Percentiles rank a stretch among this genome's conserved stretches.
These are phyloP conservation scores for Fusarium sp. DNA, from an alignment of 2,329 filamentous ascomycete genomes.

Conservation along the genomic window DNA sequence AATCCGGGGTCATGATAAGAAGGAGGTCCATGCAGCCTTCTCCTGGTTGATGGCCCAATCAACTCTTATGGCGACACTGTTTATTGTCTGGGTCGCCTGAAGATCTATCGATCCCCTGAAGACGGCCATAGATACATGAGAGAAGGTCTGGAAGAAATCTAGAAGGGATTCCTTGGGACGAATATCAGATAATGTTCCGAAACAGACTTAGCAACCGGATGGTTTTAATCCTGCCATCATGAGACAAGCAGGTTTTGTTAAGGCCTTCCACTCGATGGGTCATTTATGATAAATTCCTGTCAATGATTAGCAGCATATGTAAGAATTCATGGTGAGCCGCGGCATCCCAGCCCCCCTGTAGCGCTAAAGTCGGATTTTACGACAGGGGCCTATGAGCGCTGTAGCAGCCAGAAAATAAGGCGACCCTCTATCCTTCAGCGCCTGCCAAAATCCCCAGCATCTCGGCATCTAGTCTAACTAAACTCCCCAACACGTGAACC, in stretches of 20 bases:
- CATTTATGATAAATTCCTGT: constrained; percentile 10
- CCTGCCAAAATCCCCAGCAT: constrained; percentile 31
- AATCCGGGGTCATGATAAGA: not conserved
- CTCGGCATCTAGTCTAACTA: constrained; percentile 43
- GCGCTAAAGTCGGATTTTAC: constrained; percentile 1
- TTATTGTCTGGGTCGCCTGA: constrained; percentile 3
- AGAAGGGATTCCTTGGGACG: not conserved
- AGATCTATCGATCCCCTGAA: constrained; percentile 6
- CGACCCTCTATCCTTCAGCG: constrained; percentile 1
- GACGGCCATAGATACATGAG: not conserved
- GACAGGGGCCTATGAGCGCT: constrained; percentile 13
- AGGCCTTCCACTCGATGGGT: not conserved
- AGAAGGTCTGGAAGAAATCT: not conserved
- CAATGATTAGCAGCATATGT: constrained; percentile 6
- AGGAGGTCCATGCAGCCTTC: not conserved
- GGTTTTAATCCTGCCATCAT: not conserved
- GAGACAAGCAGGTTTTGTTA: not conserved
- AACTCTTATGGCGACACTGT: constrained; percentile 13
- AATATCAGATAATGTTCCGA: not conserved
- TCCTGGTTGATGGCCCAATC: constrained; percentile 1
- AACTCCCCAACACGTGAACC: constrained; percentile 46
- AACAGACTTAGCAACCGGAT: not conserved
- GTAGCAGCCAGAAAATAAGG: constrained; percentile 17
- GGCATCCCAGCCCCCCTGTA: constrained; percentile 26
- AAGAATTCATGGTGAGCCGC: constrained; percentile 18